A percentile compares a stretch with the other conserved stretches of the same genome.
Evolutionary conservation across 2,329 filamentous ascomycete genomes (phyloP).

Genomic region (Colletotrichum sp.): DNA sequence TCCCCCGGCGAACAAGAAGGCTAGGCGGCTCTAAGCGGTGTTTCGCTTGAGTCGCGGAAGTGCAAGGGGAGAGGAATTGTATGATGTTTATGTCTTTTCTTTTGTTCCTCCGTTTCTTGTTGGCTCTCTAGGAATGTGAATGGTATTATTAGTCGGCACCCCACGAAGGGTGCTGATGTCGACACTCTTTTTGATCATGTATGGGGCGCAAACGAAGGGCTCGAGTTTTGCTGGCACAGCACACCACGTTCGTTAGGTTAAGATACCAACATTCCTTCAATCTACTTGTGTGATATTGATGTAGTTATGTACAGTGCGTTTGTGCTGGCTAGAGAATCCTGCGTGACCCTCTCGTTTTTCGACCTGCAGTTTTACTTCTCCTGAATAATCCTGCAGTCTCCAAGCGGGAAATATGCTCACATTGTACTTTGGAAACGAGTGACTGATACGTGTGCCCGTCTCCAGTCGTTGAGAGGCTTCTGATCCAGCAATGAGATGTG

Average conservation of each 20-base stretch:
- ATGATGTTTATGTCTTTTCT: neutral
- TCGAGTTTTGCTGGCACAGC: neutral
- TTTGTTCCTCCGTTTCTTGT: neutral
- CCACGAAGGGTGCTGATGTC: conserved; percentile 7
- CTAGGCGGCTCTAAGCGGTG: neutral
- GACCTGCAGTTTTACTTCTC: neutral
- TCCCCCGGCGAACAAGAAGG: neutral
- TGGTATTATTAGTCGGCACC: neutral
- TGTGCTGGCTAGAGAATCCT: neutral
- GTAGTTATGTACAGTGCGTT: neutral
- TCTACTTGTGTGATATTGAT: neutral
- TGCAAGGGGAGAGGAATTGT: neutral
- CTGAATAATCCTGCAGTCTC: neutral
- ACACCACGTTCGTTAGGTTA: neutral
- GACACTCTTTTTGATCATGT: conserved; percentile 1
- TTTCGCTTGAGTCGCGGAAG: neutral
- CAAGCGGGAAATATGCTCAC: neutral
- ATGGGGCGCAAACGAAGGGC: neutral
- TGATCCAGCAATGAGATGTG: neutral
- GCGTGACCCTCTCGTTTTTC: neutral
- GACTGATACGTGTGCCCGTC: neutral
- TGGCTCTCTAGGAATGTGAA: neutral
- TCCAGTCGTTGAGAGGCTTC: neutral
- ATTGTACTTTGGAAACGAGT: neutral
- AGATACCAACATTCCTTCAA: conserved; percentile 10